Conservation (phyloP, 1,284 basidiomycete species). For the Singerocomus inundabilis region DNA sequence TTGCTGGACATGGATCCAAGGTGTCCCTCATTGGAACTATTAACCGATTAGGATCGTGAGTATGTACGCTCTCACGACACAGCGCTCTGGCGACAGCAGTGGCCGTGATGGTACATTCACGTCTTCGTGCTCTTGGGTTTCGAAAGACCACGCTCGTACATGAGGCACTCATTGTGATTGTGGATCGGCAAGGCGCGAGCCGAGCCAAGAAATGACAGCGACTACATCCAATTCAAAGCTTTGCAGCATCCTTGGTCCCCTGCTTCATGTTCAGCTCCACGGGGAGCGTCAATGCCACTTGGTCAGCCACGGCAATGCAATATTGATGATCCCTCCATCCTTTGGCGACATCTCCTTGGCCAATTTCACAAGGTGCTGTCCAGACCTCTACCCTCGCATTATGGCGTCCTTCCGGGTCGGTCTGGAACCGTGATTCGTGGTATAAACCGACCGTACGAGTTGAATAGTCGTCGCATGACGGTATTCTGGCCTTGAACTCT, state of each 20-base stretch:
- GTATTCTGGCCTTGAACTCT: conserved; percentile 60
- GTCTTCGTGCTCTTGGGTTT: neutral
- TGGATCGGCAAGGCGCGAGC: neutral
- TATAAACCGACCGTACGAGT: conserved; percentile 54
- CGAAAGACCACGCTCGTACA: too few relatives aligned
- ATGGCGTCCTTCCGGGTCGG: conserved; percentile 52
- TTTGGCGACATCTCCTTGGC: conserved; percentile 39
- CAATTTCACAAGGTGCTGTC: conserved; percentile 57
- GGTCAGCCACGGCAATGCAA: conserved; percentile 59
- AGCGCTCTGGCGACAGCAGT: neutral
- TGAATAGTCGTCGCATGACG: conserved; percentile 41
- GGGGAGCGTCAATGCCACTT: conserved; percentile 55
- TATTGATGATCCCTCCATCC: conserved; percentile 61
- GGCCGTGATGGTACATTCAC: neutral
- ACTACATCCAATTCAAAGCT: conserved; percentile 14
- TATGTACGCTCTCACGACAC: conserved; percentile 2
- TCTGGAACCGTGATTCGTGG: conserved; percentile 47
- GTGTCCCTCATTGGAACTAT: neutral
- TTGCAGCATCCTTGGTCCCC: conserved; percentile 26
- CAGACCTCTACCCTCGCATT: conserved; percentile 59
- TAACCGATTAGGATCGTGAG: neutral
- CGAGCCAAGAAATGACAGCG: neutral
- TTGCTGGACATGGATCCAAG: neutral
- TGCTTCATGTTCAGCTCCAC: conserved; percentile 43
- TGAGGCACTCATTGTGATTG: too few relatives aligned